Base-by-base conservation (phyloP, 192 early-diverging fungal genomes). In the Glomus cerebriforme region DNA sequence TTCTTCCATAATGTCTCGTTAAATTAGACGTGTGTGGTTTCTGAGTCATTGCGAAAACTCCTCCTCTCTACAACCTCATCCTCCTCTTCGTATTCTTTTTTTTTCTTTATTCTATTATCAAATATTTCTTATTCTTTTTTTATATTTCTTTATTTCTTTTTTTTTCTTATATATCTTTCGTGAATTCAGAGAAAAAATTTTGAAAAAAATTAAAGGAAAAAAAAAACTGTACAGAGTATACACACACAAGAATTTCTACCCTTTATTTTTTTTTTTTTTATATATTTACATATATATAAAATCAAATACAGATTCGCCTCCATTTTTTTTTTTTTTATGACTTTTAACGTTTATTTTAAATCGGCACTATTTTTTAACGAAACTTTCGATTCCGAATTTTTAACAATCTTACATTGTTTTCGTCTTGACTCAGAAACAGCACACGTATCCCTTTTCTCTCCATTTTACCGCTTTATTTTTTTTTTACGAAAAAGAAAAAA, bases 341-440 rank as follows among this genome's bases (percentile, higher is more conserved):
- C 13, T 54, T 54, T 54, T 19, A 54, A 2, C 3, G 2, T 54
- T 54, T 54, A 13, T 19, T 54, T 54, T 3, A 54, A 54, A 19
- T 15, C 47, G 47, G 47, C 47, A 54, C 47, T 54, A 49, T 49
- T n/a, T n/a, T n/a, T n/a, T n/a, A n/a, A 17, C 15, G 1, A 39
- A 49, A 49, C 47, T 54, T 54, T 54, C 47, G 47, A 54, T 54
- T 54, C 47, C 47, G 62, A 26, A 32, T 1, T 63, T 29, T 63
- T 29, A 6, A 24, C 59, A 24, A 60, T 62, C 2, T 31, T 31
- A 15, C 9, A 39, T n/a, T 0, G 62, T 64, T 64, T 64, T 64
- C 62, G 62, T 26, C 27, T 64, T 64, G 62, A 64, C 62, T 64
- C 62, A 64, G 62, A 64, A 64, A 64, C 62, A 64, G 62, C 62